These are phyloP conservation scores for Boletales sp. DNA, from an alignment of 768 basidiomycete genomes.

Conservation along the genomic window DNA sequence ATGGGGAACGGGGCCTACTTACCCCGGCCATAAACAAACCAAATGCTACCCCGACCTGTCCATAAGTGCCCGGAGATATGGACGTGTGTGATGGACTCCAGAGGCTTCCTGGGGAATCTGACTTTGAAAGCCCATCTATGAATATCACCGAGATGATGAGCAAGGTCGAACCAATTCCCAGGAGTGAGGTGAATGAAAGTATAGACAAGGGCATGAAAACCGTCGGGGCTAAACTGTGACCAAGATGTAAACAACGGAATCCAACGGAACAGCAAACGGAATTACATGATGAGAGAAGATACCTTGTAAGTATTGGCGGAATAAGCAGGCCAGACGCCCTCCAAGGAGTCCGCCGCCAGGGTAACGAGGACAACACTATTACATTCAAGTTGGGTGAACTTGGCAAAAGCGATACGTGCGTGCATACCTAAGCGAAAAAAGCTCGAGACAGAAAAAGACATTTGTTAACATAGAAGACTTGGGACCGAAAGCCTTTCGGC, in stretches of 20 bases:
- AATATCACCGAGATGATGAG: conserved; percentile 74
- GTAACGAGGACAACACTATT: conserved; percentile 82
- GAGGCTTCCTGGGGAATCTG: conserved; percentile 73
- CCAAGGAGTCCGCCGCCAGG: conserved; percentile 82
- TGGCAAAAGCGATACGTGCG: background rate
- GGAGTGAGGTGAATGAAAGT: conserved; percentile 83
- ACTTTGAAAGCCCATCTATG: conserved; percentile 76
- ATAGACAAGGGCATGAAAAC: conserved; percentile 82
- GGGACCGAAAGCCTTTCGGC: conserved; percentile 82
- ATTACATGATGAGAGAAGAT: conserved; percentile 68
- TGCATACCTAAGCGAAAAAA: conserved; percentile 75
- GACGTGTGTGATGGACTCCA: conserved; percentile 71
- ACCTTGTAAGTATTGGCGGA: conserved; percentile 74
- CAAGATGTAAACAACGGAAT: conserved; percentile 1
- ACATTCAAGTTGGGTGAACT: background rate
- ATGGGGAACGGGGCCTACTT: conserved; percentile 21
- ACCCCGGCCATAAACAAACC: conserved; percentile 94
- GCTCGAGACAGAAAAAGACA: conserved; percentile 78
- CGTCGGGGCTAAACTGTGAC: conserved; percentile 72
- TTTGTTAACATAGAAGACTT: conserved; percentile 63
- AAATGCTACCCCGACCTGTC: conserved; percentile 72
- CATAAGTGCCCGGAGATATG: conserved; percentile 46
- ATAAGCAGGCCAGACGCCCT: conserved; percentile 64
- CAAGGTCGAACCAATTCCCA: conserved; percentile 79
- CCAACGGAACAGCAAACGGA: background rate